These are phyloP conservation scores for Erysimum pusillum DNA, from an alignment of 441 rosid species.

Conservation along the genomic window DNA sequence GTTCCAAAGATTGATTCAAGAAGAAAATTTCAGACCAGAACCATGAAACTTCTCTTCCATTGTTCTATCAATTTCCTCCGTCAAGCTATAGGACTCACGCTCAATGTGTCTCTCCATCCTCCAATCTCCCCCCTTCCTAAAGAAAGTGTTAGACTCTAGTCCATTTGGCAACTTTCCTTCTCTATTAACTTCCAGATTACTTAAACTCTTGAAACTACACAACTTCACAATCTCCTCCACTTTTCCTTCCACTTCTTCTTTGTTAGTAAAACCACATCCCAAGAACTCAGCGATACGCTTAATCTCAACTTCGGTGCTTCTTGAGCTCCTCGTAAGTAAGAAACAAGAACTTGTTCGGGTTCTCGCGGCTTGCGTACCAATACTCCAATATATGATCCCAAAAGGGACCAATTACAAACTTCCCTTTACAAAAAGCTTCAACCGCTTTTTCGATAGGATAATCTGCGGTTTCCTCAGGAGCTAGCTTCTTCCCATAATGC, in stretches of 20 bases:
- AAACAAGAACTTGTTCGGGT: conserved; percentile 38
- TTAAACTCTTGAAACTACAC: conserved; percentile 35
- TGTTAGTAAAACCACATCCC: conserved; percentile 5
- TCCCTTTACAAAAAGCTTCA: conserved; percentile 55
- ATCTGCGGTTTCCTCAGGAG: conserved; percentile 35
- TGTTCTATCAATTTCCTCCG: not conserved
- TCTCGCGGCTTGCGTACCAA: conserved; percentile 55
- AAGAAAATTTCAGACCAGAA: conserved; percentile 22
- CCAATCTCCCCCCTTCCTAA: conserved; percentile 16
- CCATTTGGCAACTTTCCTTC: conserved; percentile 1
- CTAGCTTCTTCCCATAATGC: conserved; percentile 61
- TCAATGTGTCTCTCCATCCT: conserved; percentile 26
- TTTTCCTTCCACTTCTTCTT: conserved; percentile 7
- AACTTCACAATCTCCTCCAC: conserved; percentile 13
- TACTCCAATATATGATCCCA: conserved; percentile 62
- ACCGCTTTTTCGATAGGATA: conserved; percentile 51
- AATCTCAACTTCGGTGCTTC: not conserved
- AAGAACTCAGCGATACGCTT: conserved; percentile 26
- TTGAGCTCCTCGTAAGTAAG: conserved; percentile 32
- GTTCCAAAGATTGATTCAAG: conserved; percentile 14
- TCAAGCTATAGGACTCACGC: conserved; percentile 2
- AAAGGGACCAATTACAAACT: conserved; percentile 55
- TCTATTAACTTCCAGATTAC: conserved; percentile 30
- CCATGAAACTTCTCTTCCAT: not conserved
- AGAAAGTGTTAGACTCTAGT: not conserved